Base-by-base conservation (phyloP, 176 grass and related monocot species). In the Lolium rigidum region DNA sequence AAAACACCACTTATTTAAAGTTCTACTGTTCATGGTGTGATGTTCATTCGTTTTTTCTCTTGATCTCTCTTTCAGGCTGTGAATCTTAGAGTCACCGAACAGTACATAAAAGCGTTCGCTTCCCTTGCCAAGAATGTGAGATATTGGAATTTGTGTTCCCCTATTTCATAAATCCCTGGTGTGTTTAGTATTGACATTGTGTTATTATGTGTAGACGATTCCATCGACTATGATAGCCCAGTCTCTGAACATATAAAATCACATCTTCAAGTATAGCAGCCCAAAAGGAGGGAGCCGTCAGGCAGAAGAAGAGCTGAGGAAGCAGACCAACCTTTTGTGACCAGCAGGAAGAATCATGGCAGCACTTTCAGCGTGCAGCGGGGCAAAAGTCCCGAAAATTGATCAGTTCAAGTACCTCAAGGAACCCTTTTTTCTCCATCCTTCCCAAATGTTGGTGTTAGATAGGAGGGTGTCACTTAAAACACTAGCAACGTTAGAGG, bases 31-130 rank as follows among this genome's bases (percentile, higher is more conserved):
- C 5, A 50, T 21, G 48, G 6, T 10, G 11, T 72, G 14, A 44
- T 70, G 49, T 79, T 35, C 80, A 41, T 37, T 60, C 12, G 0
- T 10, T 51, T 6, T 15, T 13, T 15, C 1, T 2, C 49, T 51
- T 6, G 10, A 15, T 77, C 51, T 78, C 35, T 31, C 49, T 78
- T 58, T 37, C 86, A 94, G 95, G 93, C 91, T 87, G 93, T 87
- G 6, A 92, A 88, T 79, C 77, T 98, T n/a, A 98, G 86, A 88
- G 65, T 95, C 39, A 91, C 89, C 7, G 93, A 98, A 82, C 95
- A 98, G 76, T 95, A 95, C 74, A 88, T 98, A 14, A 87, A 75
- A 26, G 93, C 91, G 76, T 98, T 95, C 63, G 86, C 80, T 48
- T 54, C 81, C 28, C 83, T 95, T 58, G 95, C 93, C 12, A 93